Evolutionary conservation across 1,139 yeast species (phyloP), one percentile per base, ranked within the genome.

Genomic region (Candida sanyaensis): DNA sequence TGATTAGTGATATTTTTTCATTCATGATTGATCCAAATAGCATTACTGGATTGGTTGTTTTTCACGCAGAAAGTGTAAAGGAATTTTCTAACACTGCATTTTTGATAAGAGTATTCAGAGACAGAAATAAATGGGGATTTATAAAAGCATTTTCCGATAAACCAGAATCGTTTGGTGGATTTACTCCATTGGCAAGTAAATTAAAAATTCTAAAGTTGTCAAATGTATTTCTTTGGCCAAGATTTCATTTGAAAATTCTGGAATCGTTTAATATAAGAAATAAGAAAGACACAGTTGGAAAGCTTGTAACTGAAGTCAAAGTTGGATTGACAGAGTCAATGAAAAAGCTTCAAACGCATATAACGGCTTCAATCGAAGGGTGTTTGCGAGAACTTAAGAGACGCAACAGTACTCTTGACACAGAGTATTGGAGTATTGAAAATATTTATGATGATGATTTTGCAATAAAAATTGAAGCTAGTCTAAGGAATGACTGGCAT

Each of bases 401-500:
- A 46, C 88, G 88, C 55, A 86, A 86, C 54, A 84, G 86, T 0
- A 79, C 80, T 13, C 59, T 87, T 36, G 77, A 83, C 0, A 76
- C 84, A 6, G 96, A 90, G 39, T 86, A 87, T 59, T 90, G 96
- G 96, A 81, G 80, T 33, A 77, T 88, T 58, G 96, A 88, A 43
- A 85, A 85, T 57, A 84, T 88, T 0, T 74, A 88, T 49, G 88
- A 86, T 55, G 65, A 75, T 1, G 80, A 82, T 43, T 88, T 93
- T 64, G 78, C 87, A 2, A 67, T 70, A 27, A 70, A 85, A 17
- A 80, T 93, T 28, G 73, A 95, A 46, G 63, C 77, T 6, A 76
- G 86, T 1, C 69, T 93, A 49, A 87, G 85, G 47, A 86, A 96
- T 1, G 84, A 86, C 41, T 91, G 97, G 97, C 98, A 93, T 64